A percentile compares a stretch with the other conserved stretches of the same genome.
Evolutionary conservation across 2,329 filamentous ascomycete species (phyloP).

Genomic region (Colletotrichum lupini): DNA sequence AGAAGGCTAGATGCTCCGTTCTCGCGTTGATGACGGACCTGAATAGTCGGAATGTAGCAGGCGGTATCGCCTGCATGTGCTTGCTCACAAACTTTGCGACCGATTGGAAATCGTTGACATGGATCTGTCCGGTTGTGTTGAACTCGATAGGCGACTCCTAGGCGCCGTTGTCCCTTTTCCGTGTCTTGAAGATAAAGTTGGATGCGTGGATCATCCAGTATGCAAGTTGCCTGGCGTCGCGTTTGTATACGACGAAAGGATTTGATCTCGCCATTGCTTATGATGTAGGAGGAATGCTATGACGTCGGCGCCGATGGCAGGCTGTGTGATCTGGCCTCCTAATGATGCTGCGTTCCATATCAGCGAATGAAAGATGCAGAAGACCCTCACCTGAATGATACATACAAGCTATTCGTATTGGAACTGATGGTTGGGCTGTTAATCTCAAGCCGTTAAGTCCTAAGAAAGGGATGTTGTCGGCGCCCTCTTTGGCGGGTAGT

Average conservation of each 20-base stretch:
- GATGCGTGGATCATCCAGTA: conserved; percentile 53
- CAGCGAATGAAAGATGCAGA: not conserved
- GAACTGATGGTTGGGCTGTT: not conserved
- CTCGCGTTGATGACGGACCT: conserved; percentile 51
- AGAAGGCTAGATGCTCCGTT: conserved; percentile 30
- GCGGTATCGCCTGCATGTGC: conserved; percentile 45
- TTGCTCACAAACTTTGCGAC: conserved; percentile 54
- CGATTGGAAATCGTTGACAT: conserved; percentile 48
- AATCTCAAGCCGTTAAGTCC: not conserved
- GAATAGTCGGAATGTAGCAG: conserved; percentile 49
- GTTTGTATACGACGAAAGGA: conserved; percentile 51
- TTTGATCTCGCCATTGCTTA: conserved; percentile 41
- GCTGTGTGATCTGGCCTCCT: not conserved
- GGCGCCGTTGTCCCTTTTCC: conserved; percentile 18
- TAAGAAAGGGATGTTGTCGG: not conserved
- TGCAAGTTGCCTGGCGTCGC: conserved; percentile 48
- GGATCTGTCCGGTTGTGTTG: conserved; percentile 52
- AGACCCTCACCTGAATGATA: not conserved
- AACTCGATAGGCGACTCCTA: conserved; percentile 22
- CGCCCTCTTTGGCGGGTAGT: not conserved
- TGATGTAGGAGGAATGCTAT: not conserved
- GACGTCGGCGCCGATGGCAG: not conserved
- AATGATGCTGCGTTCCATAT: not conserved
- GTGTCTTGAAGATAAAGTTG: conserved; percentile 47
- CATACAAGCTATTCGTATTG: not conserved